Base-by-base conservation (phyloP, 2,329 filamentous ascomycete species). In the Lecanicillium sp. region DNA sequence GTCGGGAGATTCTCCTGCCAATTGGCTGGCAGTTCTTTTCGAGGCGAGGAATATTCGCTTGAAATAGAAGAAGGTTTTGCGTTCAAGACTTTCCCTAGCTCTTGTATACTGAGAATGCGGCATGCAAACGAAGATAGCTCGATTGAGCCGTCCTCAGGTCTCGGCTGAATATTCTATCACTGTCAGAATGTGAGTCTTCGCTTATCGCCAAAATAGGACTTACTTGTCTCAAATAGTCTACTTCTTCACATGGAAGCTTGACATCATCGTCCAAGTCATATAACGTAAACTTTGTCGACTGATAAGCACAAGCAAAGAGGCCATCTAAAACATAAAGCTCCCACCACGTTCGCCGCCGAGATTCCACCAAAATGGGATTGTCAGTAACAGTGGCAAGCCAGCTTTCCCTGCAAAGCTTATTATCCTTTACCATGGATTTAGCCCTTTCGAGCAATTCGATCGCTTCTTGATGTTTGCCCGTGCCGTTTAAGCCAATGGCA, bases 311-410 rank as follows among this genome's bases (percentile, higher is more conserved):
- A 3, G 83, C 81, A 46, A 89, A 70, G 70, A 89, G 80, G 37
- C 80, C 82, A 54, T 89, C 85, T 9, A 83, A 70, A 9, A 82
- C 71, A 51, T 80, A 86, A 15, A 71, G 48, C 43, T 71, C 83
- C 85, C 85, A 92, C 85, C 85, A 92, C 2, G 85, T 92, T 41
- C 85, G 71, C 14, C 85, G 74, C 71, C 83, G 78, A 55, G 78
- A 81, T 57, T 92, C 85, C 51, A 85, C 81, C 3, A 85, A 53
- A 7, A 84, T 63, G 1, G 73, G n/a, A n/a, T n/a, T n/a, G n/a
- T n/a, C n/a, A n/a, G n/a, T n/a, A n/a, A n/a, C n/a, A n/a, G n/a
- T n/a, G n/a, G n/a, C n/a, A n/a, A n/a, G n/a, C n/a, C n/a, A n/a
- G 66, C 41, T 25, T 25, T 25, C 11, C 22, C 7, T 25, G 11